Evolutionary conservation across 148 eudicot genomes (phyloP).

Genomic region (Heliamphora exappendiculata): DNA sequence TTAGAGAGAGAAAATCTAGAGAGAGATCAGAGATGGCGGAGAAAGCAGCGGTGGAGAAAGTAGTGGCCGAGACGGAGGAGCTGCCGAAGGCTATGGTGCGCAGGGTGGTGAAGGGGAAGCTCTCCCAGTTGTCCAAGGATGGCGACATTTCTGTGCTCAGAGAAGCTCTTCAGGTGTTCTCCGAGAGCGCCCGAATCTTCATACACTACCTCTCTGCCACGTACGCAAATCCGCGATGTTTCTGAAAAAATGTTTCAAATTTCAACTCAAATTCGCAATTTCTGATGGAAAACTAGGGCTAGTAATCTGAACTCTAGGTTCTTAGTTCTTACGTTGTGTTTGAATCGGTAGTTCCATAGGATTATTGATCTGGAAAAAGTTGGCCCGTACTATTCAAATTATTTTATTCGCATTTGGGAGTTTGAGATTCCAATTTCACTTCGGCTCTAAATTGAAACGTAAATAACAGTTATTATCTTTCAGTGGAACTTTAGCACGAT

Average conservation of each 20-base stretch:
- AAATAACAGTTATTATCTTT: too few relatives aligned
- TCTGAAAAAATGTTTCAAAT: neutral
- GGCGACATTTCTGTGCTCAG: constrained; percentile 55
- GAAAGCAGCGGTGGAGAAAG: constrained; percentile 29
- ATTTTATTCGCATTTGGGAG: neutral
- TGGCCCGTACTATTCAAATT: too few relatives aligned
- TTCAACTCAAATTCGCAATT: too few relatives aligned
- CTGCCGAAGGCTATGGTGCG: constrained; percentile 81
- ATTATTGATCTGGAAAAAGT: neutral
- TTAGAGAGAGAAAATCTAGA: constrained; percentile 8
- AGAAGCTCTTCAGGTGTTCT: constrained; percentile 73
- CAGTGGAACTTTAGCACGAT: neutral
- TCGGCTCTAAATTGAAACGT: neutral
- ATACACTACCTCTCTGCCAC: constrained; percentile 94
- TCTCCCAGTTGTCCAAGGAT: constrained; percentile 47
- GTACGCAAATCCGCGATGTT: constrained; percentile 25
- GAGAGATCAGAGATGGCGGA: constrained; percentile 17
- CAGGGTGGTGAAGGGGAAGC: constrained; percentile 80
- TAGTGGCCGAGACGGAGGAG: constrained; percentile 49
- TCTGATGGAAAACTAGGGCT: neutral
- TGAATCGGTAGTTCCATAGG: neutral
- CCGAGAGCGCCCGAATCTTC: constrained; percentile 86
- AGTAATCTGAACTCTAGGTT: neutral
- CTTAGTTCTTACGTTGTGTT: neutral
- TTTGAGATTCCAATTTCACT: neutral